Base-by-base conservation (phyloP, 257 asterid genomes). In the Cordia subcordata region DNA sequence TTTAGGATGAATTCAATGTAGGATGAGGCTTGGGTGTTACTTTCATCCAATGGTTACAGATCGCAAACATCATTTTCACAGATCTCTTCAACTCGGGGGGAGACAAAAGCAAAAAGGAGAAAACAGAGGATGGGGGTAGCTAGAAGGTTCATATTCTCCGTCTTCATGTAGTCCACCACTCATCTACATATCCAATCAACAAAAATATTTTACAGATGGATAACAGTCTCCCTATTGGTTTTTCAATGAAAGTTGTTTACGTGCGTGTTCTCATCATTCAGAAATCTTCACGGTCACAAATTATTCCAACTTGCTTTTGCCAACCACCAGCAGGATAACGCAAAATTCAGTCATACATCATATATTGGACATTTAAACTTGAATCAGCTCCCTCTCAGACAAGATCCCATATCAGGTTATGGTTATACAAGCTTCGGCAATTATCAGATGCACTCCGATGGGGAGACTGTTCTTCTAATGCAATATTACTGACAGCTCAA, bases 401-500 rank as follows among this genome's bases (percentile, higher is more conserved):
- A 14, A 35, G 12, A 32, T 40, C n/a, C 32, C 52, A 21, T 40
- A 20, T 52, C 60, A 42, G 8, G 8, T 55, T 15, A 55, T 18
- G 37, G 39, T 5, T 32, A 49, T 44, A 49, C 18, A 11, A n/a
- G 55, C 49, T n/a, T 33, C 5, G 18, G 13, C 40, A 45, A 58
- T 33, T 53, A 32, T 40, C 46, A 19, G 55, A 62, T 13, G 54
- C 44, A 23, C 52, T 40, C 33, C 58, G 68, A 42, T 45, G 37
- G 49, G 15, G 15, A 21, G 47, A 60, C 33, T 8, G 44, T 53
- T 52, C 66, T 51, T 3, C 65, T n/a, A 55, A 45, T 49, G 60
- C 50, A 49, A 53, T 44, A 61, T 51, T 56, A 55, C 33, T 37
- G 44, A 53, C 64, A 22, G 51, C 12, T 37, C 47, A 13, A 39